Evolutionary conservation across 2,329 filamentous ascomycete species (phyloP).

Genomic region (Fusarium sp.): DNA sequence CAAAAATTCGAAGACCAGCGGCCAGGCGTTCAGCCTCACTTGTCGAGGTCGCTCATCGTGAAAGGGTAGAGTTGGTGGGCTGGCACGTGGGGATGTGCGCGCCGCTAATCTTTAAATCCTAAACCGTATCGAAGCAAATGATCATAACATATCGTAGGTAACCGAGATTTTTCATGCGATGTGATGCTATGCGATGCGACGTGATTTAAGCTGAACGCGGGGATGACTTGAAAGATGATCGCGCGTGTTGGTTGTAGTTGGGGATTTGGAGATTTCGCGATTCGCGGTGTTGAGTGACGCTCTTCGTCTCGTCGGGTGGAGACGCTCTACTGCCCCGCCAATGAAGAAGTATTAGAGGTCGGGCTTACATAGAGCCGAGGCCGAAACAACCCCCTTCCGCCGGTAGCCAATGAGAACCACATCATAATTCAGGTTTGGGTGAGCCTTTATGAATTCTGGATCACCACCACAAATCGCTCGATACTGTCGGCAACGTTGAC

Average conservation of each 20-base stretch:
- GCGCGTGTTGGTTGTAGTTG: slow-evolving; percentile 23
- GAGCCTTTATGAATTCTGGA: slow-evolving; percentile 41
- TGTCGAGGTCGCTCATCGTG: slow-evolving; percentile 92
- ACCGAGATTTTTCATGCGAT: background rate
- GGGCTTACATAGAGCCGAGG: slow-evolving; percentile 32
- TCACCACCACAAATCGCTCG: slow-evolving; percentile 45
- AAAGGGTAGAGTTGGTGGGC: slow-evolving; percentile 18
- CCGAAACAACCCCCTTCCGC: slow-evolving; percentile 14
- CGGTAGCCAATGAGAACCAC: slow-evolving; percentile 41
- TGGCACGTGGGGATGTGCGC: slow-evolving; percentile 40
- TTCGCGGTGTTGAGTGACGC: slow-evolving; percentile 26
- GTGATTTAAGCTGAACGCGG: background rate
- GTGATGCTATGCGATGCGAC: background rate
- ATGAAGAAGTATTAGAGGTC: background rate
- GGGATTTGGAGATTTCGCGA: slow-evolving; percentile 36
- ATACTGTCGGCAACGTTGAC: slow-evolving; percentile 41
- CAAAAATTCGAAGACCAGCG: slow-evolving; percentile 8
- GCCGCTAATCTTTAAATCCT: slow-evolving; percentile 28
- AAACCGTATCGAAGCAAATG: slow-evolving; percentile 3
- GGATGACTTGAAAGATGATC: slow-evolving; percentile 10
- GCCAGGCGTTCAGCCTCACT: slow-evolving; percentile 62
- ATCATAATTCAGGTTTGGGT: slow-evolving; percentile 36
- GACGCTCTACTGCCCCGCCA: slow-evolving; percentile 15
- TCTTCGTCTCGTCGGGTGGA: slow-evolving; percentile 15
- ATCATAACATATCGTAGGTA: slow-evolving; percentile 46